A percentile compares a stretch with the other conserved stretches of the same genome.
Evolutionary conservation across 2,329 filamentous ascomycete species (phyloP).

Genomic region (Aureobasidium sp.): DNA sequence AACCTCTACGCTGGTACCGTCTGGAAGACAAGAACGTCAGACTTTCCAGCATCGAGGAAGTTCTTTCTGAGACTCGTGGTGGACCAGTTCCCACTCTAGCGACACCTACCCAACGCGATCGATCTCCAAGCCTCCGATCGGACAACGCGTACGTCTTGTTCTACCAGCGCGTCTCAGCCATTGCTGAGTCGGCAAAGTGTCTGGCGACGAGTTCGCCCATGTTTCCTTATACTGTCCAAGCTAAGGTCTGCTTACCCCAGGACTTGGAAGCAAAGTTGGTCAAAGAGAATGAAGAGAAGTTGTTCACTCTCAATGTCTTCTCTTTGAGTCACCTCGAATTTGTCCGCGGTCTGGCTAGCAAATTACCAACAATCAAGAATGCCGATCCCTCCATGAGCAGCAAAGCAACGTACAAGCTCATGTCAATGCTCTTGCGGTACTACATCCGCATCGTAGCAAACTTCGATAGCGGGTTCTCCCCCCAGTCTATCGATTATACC

Average conservation of each 20-base stretch:
- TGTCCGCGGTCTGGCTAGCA: slow-evolving; percentile 54
- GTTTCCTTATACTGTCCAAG: slow-evolving; percentile 31
- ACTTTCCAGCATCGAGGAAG: slow-evolving; percentile 64
- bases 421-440: slow-evolving; percentile 56
- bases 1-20: slow-evolving; percentile 61
- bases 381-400: slow-evolving; percentile 31
- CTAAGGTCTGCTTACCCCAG: slow-evolving; percentile 41
- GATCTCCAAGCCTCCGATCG: slow-evolving; percentile 14
- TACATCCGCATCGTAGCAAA: slow-evolving; percentile 70
- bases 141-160: slow-evolving; percentile 95
- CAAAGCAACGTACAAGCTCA: slow-evolving; percentile 41
- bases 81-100: slow-evolving; percentile 49
- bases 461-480: slow-evolving; percentile 50
- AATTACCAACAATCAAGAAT: slow-evolving; percentile 45
- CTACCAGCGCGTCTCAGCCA: slow-evolving; percentile 72
- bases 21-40: slow-evolving; percentile 88
- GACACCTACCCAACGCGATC: slow-evolving; percentile 46
- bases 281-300: slow-evolving; percentile 63
- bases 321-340: slow-evolving; percentile 66
- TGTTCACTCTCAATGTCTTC: slow-evolving; percentile 72
- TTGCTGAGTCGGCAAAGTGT: slow-evolving; percentile 34
- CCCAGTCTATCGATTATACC: slow-evolving; percentile 55
- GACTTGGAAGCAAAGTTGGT: slow-evolving; percentile 51
- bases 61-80: slow-evolving; percentile 68
- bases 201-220: not conserved